Conservation (phyloP, 108 stramenopile genomes). For the Conticribra guillardii region DNA sequence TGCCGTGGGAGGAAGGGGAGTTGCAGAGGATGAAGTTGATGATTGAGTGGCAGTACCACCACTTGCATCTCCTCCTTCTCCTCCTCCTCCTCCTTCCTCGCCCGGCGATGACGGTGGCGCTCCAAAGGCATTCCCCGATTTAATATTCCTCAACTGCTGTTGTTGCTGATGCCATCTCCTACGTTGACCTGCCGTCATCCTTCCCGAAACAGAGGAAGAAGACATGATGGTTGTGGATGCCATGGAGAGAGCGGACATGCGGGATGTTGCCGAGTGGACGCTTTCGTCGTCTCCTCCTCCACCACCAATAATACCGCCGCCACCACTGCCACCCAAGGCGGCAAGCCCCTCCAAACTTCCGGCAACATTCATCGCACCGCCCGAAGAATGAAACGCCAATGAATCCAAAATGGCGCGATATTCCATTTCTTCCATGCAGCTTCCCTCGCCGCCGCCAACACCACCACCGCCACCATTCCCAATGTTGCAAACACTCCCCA, state of each 20-base stretch:
- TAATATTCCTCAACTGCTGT: conserved; percentile 20
- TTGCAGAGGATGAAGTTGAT: too few species aligned
- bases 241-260: conserved; percentile 34
- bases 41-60: too few species aligned
- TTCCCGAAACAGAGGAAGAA: conserved; percentile 18
- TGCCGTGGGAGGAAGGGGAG: too few species aligned
- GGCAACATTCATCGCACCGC: not conserved
- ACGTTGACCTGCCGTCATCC: conserved; percentile 46
- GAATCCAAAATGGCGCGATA: conserved; percentile 38
- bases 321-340: not conserved
- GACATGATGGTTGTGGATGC: conserved; percentile 8
- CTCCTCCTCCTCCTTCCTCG: not conserved
- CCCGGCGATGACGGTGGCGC: not conserved
- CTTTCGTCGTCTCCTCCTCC: conserved; percentile 43
- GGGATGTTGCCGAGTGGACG: conserved; percentile 31
- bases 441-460: conserved; percentile 2
- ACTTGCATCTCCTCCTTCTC: too few species aligned
- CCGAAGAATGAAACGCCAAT: conserved; percentile 12
- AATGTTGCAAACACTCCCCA: not conserved
- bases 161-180: conserved; percentile 46
- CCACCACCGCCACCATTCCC: not conserved
- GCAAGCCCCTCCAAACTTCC: conserved; percentile 22
- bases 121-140: conserved; percentile 15
- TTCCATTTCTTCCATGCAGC: conserved; percentile 34
- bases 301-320: not conserved